A percentile compares a stretch with the other conserved stretches of the same genome.
phyloP scores from a whole-genome alignment of 139 green algal genomes.

The Tetraselmis chui region DNA sequence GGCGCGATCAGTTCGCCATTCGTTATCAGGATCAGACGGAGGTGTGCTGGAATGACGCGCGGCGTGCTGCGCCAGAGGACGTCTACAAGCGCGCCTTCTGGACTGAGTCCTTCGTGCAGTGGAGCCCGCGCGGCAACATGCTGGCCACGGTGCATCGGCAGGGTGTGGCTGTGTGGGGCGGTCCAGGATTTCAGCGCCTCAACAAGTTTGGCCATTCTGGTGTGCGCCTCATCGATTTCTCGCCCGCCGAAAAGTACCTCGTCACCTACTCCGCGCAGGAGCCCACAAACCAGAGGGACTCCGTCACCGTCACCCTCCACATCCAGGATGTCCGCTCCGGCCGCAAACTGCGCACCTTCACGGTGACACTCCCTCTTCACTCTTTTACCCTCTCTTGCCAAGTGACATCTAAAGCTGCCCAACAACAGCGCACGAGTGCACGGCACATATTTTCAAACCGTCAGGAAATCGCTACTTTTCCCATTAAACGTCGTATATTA shows the following conservation, averaged over 20 bases:
- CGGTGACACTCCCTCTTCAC: constrained; percentile 11
- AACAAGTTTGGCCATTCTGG: constrained; percentile 52
- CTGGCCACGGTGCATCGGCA: constrained; percentile 84
- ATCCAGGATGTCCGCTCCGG: constrained; percentile 71
- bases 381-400: no score
- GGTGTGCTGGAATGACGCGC: constrained; percentile 70
- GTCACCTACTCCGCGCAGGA: constrained; percentile 67
- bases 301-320: constrained; percentile 45
- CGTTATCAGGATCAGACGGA: constrained; percentile 73
- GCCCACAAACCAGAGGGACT: constrained; percentile 54
- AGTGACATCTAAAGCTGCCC: no score
- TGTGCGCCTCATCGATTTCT: constrained; percentile 82
- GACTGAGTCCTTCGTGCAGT: constrained; percentile 92
- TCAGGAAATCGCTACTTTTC: no score
- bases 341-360: constrained; percentile 52
- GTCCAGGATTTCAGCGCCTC: constrained; percentile 61
- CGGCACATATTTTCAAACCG: no score
- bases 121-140: constrained; percentile 72
- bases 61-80: constrained; percentile 17
- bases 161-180: constrained; percentile 88
- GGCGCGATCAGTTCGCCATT: constrained; percentile 91
- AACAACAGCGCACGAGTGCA: no score
- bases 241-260: constrained; percentile 80
- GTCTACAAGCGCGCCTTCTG: constrained; percentile 70
- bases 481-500: no score